Evolutionary conservation across 1,139 yeast species (phyloP), one percentile per base, ranked within the genome.

Genomic region (Taiozyma sp.): DNA sequence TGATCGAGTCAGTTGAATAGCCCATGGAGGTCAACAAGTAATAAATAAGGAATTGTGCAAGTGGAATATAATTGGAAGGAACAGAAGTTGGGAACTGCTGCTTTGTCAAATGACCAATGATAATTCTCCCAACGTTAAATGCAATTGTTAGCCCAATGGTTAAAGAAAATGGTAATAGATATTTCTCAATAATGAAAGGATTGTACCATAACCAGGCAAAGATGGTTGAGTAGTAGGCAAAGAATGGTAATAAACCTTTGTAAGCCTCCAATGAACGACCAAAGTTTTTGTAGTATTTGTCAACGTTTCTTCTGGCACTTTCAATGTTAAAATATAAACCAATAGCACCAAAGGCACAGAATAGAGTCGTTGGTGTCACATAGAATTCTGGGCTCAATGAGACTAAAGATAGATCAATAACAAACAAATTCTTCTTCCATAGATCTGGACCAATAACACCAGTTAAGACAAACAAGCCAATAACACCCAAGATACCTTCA

Each of bases 111-210:
- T 91, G 97, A 3, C 90, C 95, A 53, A 88, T 75, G 62, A 91
- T 91, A 60, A 91, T 88, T 64, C 95, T 79, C 5, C 98, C 98
- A 22, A 91, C 97, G 2, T 81, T 75, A 62, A 88, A 85, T 0
- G 98, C 97, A 61, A 86, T 71, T 1, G 88, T 76, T 40, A 85
- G 75, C 4, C 97, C 97, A 57, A 85, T 79, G 2, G 88, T 77
- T 39, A 88, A 64, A 32, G 83, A 70, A 58, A 85, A 75, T 10
- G 96, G 87, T 53, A 86, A 69, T 35, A 78, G 74, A 53, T 73
- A 69, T 29, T 67, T 65, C 50, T 73, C 63, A 47, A 83, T 68
- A 43, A 83, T 73, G 16, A 67, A 62, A 21, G 83, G 77, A 40
- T 76, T 69, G 39, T 75, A 58, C 46, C 72, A 58, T 28, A 79